Percentiles rank a stretch among this genome's conserved stretches.
phyloP scores from a whole-genome alignment of 805 yeast species.

The Candida tallmaniae region DNA sequence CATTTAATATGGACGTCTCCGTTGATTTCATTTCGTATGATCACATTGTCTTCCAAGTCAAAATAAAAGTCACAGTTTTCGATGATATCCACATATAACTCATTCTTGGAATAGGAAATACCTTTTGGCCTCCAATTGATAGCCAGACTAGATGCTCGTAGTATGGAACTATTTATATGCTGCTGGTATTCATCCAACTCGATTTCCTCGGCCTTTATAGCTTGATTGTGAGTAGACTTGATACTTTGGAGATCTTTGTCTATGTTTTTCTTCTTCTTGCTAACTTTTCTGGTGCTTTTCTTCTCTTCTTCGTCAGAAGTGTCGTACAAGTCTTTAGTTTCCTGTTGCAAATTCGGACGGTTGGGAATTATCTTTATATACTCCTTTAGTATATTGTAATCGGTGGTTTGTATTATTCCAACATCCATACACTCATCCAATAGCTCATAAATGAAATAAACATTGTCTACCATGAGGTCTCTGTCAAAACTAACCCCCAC shows the following conservation, averaged over 20 bases:
- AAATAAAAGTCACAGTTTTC: constrained; percentile 34
- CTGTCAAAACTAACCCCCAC: constrained; percentile 35
- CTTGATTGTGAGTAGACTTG: constrained; percentile 37
- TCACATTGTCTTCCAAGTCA: constrained; percentile 24
- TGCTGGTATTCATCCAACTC: constrained; percentile 17
- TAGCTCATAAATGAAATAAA: constrained; percentile 71
- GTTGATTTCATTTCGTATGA: constrained; percentile 28
- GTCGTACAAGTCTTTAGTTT: constrained; percentile 3
- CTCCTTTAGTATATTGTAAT: constrained; percentile 70
- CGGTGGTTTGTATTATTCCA: constrained; percentile 84
- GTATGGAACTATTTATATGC: constrained; percentile 60
- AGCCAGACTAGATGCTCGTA: constrained; percentile 68
- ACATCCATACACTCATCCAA: constrained; percentile 86
- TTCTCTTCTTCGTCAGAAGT: constrained; percentile 4
- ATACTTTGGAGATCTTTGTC: constrained; percentile 9
- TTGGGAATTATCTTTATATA: constrained; percentile 59
- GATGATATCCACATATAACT: constrained; percentile 38
- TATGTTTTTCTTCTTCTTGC: constrained; percentile 4
- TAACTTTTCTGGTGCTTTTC: not conserved
- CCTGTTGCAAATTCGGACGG: constrained; percentile 13
- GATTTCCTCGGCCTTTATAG: constrained; percentile 28
- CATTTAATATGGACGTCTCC: constrained; percentile 35
- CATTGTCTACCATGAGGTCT: constrained; percentile 67
- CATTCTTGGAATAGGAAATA: constrained; percentile 40
- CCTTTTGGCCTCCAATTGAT: constrained; percentile 45